Evolutionary conservation across 2,329 filamentous ascomycete genomes (phyloP).

Genomic region (Curvularia verruculosa): DNA sequence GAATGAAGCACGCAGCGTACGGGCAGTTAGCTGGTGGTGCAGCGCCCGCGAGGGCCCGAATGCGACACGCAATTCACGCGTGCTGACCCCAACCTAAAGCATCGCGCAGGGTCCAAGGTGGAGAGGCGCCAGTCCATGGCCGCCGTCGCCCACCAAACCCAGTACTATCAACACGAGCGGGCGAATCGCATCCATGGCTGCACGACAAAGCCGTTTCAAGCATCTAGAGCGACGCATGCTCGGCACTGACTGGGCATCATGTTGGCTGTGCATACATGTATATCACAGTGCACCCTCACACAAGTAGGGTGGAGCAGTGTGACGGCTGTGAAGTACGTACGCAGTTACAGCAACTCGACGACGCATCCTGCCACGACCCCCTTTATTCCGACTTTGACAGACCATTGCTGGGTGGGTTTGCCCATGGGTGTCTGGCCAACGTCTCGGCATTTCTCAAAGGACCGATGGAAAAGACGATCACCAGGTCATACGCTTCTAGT

Average conservation of each 20-base stretch:
- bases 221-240: background rate
- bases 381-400: background rate
- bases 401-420: constrained; percentile 1
- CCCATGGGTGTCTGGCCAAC: constrained; percentile 2
- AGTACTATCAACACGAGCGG: background rate
- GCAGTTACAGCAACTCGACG: too few species aligned
- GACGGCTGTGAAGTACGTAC: too few species aligned
- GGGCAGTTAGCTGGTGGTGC: background rate
- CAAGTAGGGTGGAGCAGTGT: background rate
- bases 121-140: background rate
- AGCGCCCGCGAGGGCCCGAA: background rate
- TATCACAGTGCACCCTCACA: too few species aligned
- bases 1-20: background rate
- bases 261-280: background rate
- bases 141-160: background rate
- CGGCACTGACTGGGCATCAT: background rate
- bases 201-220: constrained; percentile 6
- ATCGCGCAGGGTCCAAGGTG: constrained; percentile 7
- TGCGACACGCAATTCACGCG: constrained; percentile 8
- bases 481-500: background rate
- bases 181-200: background rate
- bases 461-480: background rate
- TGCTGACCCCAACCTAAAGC: background rate
- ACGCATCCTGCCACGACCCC: background rate
- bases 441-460: background rate